Conservation (phyloP, 2,329 filamentous ascomycete genomes). For the Penicillium olsonii region DNA sequence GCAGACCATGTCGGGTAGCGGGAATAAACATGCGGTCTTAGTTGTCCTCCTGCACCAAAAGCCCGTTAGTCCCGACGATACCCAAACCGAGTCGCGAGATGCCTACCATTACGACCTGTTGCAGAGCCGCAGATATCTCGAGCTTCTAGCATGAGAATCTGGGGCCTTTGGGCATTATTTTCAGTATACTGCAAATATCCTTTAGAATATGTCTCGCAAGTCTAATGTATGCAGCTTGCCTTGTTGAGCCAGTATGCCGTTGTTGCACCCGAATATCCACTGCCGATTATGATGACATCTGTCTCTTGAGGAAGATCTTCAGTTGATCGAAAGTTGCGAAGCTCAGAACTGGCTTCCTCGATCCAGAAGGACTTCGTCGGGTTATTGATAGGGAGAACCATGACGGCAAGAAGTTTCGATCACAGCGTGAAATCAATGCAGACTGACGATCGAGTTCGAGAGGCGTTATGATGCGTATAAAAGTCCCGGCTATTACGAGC, state of each 20-base stretch:
- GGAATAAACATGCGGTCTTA: background rate
- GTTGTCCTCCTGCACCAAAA: background rate
- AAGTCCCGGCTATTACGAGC: background rate
- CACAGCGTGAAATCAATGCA: no score
- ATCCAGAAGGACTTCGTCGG: conserved; percentile 2
- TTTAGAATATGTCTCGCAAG: background rate
- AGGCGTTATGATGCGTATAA: no score
- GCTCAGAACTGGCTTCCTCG: background rate
- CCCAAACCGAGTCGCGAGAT: no score
- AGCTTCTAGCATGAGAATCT: background rate
- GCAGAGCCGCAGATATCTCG: background rate
- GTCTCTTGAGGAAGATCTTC: background rate
- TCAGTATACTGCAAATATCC: background rate
- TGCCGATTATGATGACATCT: background rate
- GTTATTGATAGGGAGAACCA: background rate
- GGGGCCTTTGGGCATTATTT: background rate
- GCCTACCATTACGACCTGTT: conserved; percentile 1
- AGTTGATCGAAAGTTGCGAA: background rate
- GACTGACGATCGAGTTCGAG: background rate
- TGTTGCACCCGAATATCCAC: conserved; percentile 1
- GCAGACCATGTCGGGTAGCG: background rate
- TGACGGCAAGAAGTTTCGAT: background rate
- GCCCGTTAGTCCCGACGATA: background rate
- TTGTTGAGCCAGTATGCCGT: conserved; percentile 1
- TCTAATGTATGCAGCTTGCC: background rate